Evolutionary conservation across 2,329 filamentous ascomycete species (phyloP).

Genomic region (Fusarium nematophilum): DNA sequence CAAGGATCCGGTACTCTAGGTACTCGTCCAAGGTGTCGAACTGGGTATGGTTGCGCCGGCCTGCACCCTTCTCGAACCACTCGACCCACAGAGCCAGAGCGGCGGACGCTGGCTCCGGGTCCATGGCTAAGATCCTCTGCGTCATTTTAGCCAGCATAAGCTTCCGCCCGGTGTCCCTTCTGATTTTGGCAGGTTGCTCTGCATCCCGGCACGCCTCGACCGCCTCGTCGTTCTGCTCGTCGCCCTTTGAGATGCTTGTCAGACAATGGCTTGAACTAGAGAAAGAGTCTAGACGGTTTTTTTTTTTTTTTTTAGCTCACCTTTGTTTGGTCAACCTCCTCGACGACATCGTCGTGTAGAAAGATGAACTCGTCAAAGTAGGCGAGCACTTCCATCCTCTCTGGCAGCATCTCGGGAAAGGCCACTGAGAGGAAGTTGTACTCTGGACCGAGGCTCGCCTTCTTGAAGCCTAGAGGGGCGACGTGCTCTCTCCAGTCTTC

Average conservation of each 20-base stretch:
- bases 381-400: background rate
- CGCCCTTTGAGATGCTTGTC: background rate
- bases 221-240: background rate
- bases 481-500: background rate
- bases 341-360: background rate
- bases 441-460: background rate
- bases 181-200: background rate
- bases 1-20: background rate
- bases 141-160: background rate
- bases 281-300: too few species aligned
- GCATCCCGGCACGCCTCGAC: background rate
- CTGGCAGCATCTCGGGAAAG: background rate
- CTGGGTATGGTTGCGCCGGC: background rate
- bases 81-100: background rate
- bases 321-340: background rate
- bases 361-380: background rate
- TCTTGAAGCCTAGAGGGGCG: background rate
- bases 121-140: background rate
- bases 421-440: background rate
- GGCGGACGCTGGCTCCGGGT: background rate
- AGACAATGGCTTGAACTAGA: too few species aligned
- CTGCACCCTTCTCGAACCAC: background rate
- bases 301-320: too few species aligned
- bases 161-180: background rate
- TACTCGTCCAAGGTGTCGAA: background rate